These are phyloP conservation scores for Sphaerosporella brunnea DNA, from an alignment of 495 filamentous ascomycete species.

Conservation along the genomic window DNA sequence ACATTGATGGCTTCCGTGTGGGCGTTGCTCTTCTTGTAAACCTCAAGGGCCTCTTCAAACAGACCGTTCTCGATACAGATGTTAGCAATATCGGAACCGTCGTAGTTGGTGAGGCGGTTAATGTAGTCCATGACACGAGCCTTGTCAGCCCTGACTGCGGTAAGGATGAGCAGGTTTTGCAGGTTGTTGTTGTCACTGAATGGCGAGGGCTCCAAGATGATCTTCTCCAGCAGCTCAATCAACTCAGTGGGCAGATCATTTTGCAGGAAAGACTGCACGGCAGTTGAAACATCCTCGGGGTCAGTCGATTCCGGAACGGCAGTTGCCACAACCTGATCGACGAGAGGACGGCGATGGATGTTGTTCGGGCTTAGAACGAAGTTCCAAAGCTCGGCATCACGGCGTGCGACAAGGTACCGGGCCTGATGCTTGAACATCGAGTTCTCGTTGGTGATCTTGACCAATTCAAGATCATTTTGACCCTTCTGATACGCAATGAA, in stretches of 20 bases:
- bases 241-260: conserved; percentile 83
- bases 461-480: conserved; percentile 90
- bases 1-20: conserved; percentile 75
- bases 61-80: conserved; percentile 90
- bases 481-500: conserved; percentile 94
- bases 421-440: conserved; percentile 96
- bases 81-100: conserved; percentile 75
- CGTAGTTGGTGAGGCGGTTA: conserved; percentile 72
- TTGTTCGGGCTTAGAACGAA: conserved; percentile 95
- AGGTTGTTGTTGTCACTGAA: conserved; percentile 95
- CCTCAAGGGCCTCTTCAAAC: conserved; percentile 93
- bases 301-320: conserved; percentile 89
- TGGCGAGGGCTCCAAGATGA: conserved; percentile 87
- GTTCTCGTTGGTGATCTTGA: conserved; percentile 97
- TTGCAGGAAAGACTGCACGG: conserved; percentile 79
- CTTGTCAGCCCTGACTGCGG: conserved; percentile 92
- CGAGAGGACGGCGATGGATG: conserved; percentile 72
- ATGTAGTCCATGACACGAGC: conserved; percentile 93
- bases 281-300: conserved; percentile 86
- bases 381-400: conserved; percentile 77
- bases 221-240: conserved; percentile 97
- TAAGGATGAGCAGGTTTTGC: conserved; percentile 93
- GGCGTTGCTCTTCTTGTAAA: conserved; percentile 93
- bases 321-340: conserved; percentile 93
- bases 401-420: conserved; percentile 80